Base-by-base conservation (phyloP, 768 basidiomycete genomes). In the Stropharia rugosoannulata region DNA sequence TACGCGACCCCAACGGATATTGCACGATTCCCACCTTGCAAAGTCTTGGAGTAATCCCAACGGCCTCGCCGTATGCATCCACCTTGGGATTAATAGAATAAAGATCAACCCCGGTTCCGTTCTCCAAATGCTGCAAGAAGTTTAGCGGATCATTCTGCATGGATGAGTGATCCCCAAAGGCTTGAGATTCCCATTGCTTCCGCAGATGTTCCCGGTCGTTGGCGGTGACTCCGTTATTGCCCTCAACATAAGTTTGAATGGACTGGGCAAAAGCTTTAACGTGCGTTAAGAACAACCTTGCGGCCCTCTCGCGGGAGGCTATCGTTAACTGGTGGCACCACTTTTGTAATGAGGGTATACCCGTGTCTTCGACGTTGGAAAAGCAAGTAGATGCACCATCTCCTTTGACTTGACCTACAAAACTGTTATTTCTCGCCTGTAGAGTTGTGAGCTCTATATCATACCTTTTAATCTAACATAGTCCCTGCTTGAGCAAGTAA, bases 371-470 rank as follows among this genome's bases (percentile, higher is more conserved):
- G n/a, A 74, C 61, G 54, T 78, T 75, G 40, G 77, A 73, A 68
- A 84, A 85, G 61, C 82, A 84, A 0, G 77, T 66, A 1, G 83
- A 76, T 19, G 78, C 78, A 12, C 84, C 84, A 53, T 87, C 84
- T 25, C 84, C 84, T 62, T 79, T 79, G 25, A 83, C 78, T 70
- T 85, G 82, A 12, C 78, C 83, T 83, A 35, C 12, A 37, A 51
- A 35, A 22, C 55, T 18, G 8, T 37, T 18, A 58, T 44, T 19
- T 29, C n/a, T 6, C 35, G 41, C 22, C 36, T 32, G 39, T 12
- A 18, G 19, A 16, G 46, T 12, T 25, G 18, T 9, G 16, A 18
- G 16, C 37, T 13, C 10, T 35, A 4, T 13, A 52, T 36, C 66
- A 59, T 39, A 75, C 80, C 78, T 71, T 76, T 83, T 19, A 85